These are phyloP conservation scores for Umbelopsis isabellina DNA, from an alignment of 192 early-diverging fungal species.

Conservation along the genomic window DNA sequence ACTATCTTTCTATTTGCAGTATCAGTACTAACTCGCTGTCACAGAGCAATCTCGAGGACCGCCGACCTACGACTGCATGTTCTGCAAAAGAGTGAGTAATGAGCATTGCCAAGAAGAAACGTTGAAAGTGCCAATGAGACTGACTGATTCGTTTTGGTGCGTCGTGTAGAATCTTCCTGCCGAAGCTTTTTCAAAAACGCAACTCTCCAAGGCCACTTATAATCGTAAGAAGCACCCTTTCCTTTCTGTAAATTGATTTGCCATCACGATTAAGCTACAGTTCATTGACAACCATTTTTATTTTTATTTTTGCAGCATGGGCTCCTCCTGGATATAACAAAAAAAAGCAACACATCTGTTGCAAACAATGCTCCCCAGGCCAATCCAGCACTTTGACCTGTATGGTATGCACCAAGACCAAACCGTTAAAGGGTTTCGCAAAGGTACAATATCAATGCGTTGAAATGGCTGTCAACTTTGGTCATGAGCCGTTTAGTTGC, in stretches of 20 bases:
- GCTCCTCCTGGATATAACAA: conserved; percentile 36
- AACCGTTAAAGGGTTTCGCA: conserved; percentile 38
- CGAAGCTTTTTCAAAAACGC: conserved; percentile 45
- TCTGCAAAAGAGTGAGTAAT: neutral
- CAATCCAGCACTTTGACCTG: conserved; percentile 39
- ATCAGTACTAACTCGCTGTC: neutral
- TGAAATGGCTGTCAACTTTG: no score
- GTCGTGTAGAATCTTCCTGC: conserved; percentile 33
- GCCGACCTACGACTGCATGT: neutral
- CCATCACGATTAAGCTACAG: neutral
- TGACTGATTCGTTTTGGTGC: no score
- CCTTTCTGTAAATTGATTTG: neutral
- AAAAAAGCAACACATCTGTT: conserved; percentile 41
- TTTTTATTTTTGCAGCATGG: conserved; percentile 27
- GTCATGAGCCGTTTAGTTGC: neutral
- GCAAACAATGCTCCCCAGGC: conserved; percentile 44
- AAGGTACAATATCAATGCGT: conserved; percentile 31
- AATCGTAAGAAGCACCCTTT: conserved; percentile 38
- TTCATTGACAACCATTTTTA: neutral
- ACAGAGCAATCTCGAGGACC: neutral
- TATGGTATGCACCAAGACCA: conserved; percentile 43
- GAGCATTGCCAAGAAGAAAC: neutral
- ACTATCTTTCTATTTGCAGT: neutral
- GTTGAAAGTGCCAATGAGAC: neutral
- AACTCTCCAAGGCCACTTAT: conserved; percentile 38